These are phyloP conservation scores for Penicillium sp. DNA, from an alignment of 2,329 filamentous ascomycete species.

Conservation along the genomic window DNA sequence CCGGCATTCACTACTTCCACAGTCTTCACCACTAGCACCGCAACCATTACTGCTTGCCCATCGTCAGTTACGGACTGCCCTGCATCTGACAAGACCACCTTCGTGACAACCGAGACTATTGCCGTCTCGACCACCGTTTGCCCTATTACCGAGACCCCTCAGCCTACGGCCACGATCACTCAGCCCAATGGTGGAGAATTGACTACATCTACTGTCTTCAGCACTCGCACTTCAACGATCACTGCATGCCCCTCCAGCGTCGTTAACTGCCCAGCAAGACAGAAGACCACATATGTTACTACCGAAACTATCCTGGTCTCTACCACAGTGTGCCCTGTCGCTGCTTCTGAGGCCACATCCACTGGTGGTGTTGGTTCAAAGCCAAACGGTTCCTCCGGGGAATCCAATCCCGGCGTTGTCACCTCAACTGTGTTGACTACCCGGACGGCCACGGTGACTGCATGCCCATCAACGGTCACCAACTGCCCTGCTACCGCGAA, in stretches of 20 bases:
- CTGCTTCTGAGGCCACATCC: not conserved
- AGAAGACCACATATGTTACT: slow-evolving; percentile 24
- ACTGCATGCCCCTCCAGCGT: slow-evolving; percentile 36
- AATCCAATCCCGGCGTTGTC: too few species aligned
- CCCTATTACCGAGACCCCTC: not conserved
- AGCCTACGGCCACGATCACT: not conserved
- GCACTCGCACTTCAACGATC: slow-evolving; percentile 33
- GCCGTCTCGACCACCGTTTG: not conserved
- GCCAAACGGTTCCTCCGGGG: not conserved
- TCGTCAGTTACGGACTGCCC: not conserved
- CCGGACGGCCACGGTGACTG: slow-evolving; percentile 34
- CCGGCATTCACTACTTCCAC: not conserved
- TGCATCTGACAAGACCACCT: not conserved
- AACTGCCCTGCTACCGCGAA: slow-evolving; percentile 33
- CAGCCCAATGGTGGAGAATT: not conserved
- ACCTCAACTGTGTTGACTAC: slow-evolving; percentile 35
- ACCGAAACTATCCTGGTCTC: slow-evolving; percentile 33
- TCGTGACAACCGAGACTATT: not conserved
- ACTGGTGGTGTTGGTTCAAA: not conserved
- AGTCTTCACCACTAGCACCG: not conserved
- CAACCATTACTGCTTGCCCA: not conserved
- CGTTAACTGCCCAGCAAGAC: slow-evolving; percentile 34
- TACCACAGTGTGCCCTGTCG: slow-evolving; percentile 35
- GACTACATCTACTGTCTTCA: slow-evolving; percentile 35
- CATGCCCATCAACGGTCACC: slow-evolving; percentile 36